These are phyloP conservation scores for Agrocybe pediades DNA, from an alignment of 768 basidiomycete genomes.

Conservation along the genomic window DNA sequence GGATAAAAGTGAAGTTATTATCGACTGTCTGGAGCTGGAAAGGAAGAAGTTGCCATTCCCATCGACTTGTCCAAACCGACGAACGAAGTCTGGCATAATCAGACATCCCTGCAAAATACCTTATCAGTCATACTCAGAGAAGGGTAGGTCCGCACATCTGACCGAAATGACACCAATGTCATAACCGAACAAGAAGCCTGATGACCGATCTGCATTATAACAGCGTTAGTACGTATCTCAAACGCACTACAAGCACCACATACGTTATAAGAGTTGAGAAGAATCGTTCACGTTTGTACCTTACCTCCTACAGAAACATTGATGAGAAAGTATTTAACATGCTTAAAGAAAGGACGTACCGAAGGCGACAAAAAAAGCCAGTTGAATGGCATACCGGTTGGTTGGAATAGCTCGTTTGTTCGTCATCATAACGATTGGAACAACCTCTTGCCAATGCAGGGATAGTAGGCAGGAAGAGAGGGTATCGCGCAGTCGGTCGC, in stretches of 20 bases:
- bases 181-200: conserved; percentile 72
- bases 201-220: neutral
- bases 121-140: neutral
- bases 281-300: conserved; percentile 2
- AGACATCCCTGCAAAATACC: conserved; percentile 59
- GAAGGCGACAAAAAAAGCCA: conserved; percentile 75
- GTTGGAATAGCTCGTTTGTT: conserved; percentile 56
- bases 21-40: conserved; percentile 66
- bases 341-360: conserved; percentile 42
- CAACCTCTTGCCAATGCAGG: neutral
- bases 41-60: conserved; percentile 50
- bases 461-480: conserved; percentile 7
- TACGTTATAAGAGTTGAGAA: too few species aligned
- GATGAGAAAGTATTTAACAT: conserved; percentile 1
- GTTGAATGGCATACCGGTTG: conserved; percentile 62
- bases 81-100: conserved; percentile 78
- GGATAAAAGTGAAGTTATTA: conserved; percentile 78
- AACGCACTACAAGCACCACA: too few species aligned
- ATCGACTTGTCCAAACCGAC: conserved; percentile 61
- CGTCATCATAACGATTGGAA: conserved; percentile 25
- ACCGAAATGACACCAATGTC: conserved; percentile 81
- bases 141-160: conserved; percentile 17
- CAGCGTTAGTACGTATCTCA: neutral
- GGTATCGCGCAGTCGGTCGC: too few species aligned
- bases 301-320: conserved; percentile 28